A percentile compares a stretch with the other conserved stretches of the same genome.
Evolutionary conservation across 441 rosid species (phyloP).

Genomic region (Melastoma candidum): DNA sequence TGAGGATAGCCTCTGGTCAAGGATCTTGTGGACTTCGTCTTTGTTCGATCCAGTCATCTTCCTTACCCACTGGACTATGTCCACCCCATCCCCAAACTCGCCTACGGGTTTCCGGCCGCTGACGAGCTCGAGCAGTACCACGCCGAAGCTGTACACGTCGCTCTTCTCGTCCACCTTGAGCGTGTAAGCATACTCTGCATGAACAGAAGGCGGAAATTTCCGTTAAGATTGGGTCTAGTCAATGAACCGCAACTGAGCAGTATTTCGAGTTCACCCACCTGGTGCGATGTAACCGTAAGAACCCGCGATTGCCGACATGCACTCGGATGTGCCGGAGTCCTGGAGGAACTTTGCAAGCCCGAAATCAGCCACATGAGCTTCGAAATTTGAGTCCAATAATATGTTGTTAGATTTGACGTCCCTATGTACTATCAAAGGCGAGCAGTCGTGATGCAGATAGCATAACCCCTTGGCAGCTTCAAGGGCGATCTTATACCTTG

Average conservation of each 20-base stretch:
- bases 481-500: slow-evolving; percentile 91
- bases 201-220: background rate
- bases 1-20: slow-evolving; percentile 5
- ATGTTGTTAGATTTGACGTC: slow-evolving; percentile 96
- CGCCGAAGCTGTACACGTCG: slow-evolving; percentile 94
- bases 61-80: slow-evolving; percentile 94
- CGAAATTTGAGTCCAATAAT: slow-evolving; percentile 72
- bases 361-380: slow-evolving; percentile 97
- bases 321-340: slow-evolving; percentile 91
- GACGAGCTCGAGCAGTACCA: slow-evolving; percentile 75
- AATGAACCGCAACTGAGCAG: background rate
- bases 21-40: slow-evolving; percentile 67
- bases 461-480: slow-evolving; percentile 97
- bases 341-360: slow-evolving; percentile 95
- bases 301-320: slow-evolving; percentile 99
- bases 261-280: slow-evolving; percentile 31
- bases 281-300: slow-evolving; percentile 98
- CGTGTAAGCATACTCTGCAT: slow-evolving; percentile 88
- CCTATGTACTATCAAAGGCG: slow-evolving; percentile 84
- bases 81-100: slow-evolving; percentile 94
- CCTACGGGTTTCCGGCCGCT: slow-evolving; percentile 87
- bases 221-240: background rate
- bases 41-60: slow-evolving; percentile 79
- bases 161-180: slow-evolving; percentile 98
- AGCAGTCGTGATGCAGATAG: slow-evolving; percentile 98